Evolutionary conservation across 192 early-diverging fungal genomes (phyloP), one percentile per base, ranked within the genome.

Genomic region (Martensiomyces pterosporus): DNA sequence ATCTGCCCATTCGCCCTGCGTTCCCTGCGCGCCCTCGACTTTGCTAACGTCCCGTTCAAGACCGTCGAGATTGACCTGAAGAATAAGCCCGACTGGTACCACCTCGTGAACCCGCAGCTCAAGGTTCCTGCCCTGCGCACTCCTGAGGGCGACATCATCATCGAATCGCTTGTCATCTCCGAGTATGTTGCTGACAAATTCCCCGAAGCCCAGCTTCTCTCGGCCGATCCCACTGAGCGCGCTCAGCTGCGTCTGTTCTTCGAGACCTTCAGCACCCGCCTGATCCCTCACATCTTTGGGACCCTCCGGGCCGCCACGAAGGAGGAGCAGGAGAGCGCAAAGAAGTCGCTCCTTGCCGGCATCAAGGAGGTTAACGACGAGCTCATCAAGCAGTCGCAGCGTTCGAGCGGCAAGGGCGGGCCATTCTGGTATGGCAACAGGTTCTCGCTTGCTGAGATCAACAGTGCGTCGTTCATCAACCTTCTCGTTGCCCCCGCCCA

Each of bases 1-100:
- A n/a, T 58, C 19, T 87, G 85, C 52, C 87, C 87, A n/a, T 89
- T 73, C 34, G 84, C 87, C 13, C 84, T 82, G 26, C 82, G 87
- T 25, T 76, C 81, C 0, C 59, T 76, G 25, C 78, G 87, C 26
- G 81, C 85, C 2, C 57, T 86, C 15, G 67, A 71, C 21, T 80
- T 82, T 38, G 64, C 75, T 48, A 67, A 75, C 8, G 62, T 68
- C 12, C 64, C 70, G 7, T 74, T 78, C 47, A 69, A 78, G 32
- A 45, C 76, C 6, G 69, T 85, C 19, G 47, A 76, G 18, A 89
- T 89, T 44, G 85, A 89, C 44, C 64, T 89, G 17, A 17, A 39
- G 9, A 82, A 81, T 53, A 84, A 85, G 32, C 85, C 84, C 15
- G 57, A 68, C 6, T 82, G 84, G 67, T 86, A 77, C 37, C 55